Base-by-base conservation (phyloP, 208 protist genomes). In the Wallacemonas sp. region DNA sequence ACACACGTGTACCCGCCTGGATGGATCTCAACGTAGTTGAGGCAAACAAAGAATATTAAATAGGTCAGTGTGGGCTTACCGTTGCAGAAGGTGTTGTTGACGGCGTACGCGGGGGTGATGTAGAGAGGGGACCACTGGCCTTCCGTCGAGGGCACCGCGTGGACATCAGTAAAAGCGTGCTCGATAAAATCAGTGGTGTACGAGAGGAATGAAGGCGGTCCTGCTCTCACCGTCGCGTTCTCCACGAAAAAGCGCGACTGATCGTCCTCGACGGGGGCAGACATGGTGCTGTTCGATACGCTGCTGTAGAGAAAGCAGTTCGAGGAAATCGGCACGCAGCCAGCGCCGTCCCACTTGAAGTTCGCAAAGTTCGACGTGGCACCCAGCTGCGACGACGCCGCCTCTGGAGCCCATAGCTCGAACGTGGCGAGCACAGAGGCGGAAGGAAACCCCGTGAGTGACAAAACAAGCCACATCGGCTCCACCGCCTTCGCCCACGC, bases 41-140 rank as follows among this genome's bases (percentile, higher is more conserved):
- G 24, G 51, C 51, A 58, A n/a, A 58, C 51, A 38, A 58, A 76
- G 45, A 69, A 81, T 14, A 39, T 63, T 39, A 81, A 59, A 33
- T 59, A 62, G 47, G 28, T 59, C 30, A 27, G 62, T 17, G 47
- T 27, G 27, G n/a, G 22, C 39, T 21, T 45, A 0, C 9, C 53
- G 14, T 45, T 53, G 62, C 58, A 56, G 14, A 14, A 24, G 19
- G 1, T 28, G n/a, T 1, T 45, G 21, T 30, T 21, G 39, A 51
- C 28, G 12, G 56, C 41, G 28, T 62, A 49, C 12, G 56, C 5
- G 3, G 41, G 41, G 4, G 21, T 34, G 26, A 62, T 62, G 41
- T 62, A 62, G 4, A 62, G 15, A 0, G 56, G 56, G 11, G 56
- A 62, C 56, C 56, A 62, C 36, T 46, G 4, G 17, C 56, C 56